Evolutionary conservation across 805 yeast genomes (phyloP).

Genomic region (Grigorovia transvaalensis): DNA sequence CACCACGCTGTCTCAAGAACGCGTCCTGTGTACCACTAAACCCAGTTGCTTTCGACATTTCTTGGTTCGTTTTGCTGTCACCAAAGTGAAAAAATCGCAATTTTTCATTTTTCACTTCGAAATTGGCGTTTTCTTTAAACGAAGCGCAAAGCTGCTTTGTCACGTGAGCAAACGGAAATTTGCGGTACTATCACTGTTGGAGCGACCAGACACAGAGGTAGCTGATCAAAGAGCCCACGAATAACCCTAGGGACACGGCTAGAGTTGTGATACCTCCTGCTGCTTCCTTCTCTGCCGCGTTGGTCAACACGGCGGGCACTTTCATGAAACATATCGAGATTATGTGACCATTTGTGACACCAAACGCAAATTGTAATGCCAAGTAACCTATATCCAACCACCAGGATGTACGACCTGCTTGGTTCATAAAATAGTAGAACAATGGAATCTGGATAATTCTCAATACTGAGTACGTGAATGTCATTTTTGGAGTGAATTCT

Average conservation of each 20-base stretch:
- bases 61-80: neutral
- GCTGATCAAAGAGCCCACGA: constrained; percentile 68
- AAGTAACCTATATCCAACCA: constrained; percentile 61
- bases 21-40: neutral
- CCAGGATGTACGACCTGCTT: constrained; percentile 8
- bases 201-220: constrained; percentile 43
- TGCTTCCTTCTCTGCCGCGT: constrained; percentile 68
- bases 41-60: neutral
- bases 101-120: too few species aligned
- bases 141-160: neutral
- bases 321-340: constrained; percentile 72
- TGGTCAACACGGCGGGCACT: constrained; percentile 49
- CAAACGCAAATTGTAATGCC: constrained; percentile 63
- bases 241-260: constrained; percentile 66
- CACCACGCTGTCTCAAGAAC: constrained; percentile 1
- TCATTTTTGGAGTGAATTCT: constrained; percentile 18
- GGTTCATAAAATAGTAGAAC: constrained; percentile 44
- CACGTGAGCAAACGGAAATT: neutral
- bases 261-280: constrained; percentile 91
- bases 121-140: too few species aligned
- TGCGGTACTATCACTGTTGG: too few species aligned
- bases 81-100: neutral
- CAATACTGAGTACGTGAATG: constrained; percentile 44
- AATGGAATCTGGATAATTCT: constrained; percentile 60
- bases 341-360: constrained; percentile 80